Evolutionary conservation across 2,329 filamentous ascomycete genomes (phyloP).

Genomic region (Diplocarpon mali): DNA sequence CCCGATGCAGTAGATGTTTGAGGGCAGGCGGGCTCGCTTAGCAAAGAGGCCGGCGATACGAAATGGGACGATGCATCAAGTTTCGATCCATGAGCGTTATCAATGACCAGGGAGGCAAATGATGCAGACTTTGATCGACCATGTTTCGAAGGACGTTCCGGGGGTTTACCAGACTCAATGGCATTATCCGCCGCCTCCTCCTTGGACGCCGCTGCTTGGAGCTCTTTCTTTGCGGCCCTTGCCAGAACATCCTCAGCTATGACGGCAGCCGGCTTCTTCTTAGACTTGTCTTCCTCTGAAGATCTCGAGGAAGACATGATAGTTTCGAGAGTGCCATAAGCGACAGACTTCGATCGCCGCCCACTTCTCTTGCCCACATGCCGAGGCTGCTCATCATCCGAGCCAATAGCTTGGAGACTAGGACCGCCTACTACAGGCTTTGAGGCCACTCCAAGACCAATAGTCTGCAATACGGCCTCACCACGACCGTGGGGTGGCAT

Average conservation of each 20-base stretch:
- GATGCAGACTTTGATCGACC: conserved; percentile 31
- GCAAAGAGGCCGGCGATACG: conserved; percentile 32
- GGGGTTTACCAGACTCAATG: conserved; percentile 10
- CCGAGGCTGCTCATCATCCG: conserved; percentile 41
- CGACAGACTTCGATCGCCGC: conserved; percentile 27
- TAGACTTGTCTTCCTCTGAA: conserved; percentile 49
- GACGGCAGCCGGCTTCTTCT: conserved; percentile 44
- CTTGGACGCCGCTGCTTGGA: conserved; percentile 3
- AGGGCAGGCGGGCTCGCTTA: conserved; percentile 45
- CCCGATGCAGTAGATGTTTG: conserved; percentile 38
- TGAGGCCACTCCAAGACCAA: conserved; percentile 16
- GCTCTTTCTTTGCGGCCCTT: conserved; percentile 31
- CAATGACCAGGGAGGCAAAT: conserved; percentile 35
- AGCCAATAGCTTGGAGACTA: conserved; percentile 45
- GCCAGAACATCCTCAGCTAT: conserved; percentile 44
- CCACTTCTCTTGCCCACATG: conserved; percentile 16
- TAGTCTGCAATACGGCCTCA: conserved; percentile 32
- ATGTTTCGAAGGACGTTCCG: conserved; percentile 16
- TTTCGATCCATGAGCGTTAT: conserved; percentile 28
- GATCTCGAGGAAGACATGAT: conserved; percentile 57
- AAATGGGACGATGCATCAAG: conserved; percentile 28
- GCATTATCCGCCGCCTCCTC: conserved; percentile 6
- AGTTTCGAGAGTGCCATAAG: conserved; percentile 52
- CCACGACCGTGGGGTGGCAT: conserved; percentile 51
- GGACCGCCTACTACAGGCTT: conserved; percentile 33